phyloP scores from a whole-genome alignment of 306 rosid species.

The Glycine soja region DNA sequence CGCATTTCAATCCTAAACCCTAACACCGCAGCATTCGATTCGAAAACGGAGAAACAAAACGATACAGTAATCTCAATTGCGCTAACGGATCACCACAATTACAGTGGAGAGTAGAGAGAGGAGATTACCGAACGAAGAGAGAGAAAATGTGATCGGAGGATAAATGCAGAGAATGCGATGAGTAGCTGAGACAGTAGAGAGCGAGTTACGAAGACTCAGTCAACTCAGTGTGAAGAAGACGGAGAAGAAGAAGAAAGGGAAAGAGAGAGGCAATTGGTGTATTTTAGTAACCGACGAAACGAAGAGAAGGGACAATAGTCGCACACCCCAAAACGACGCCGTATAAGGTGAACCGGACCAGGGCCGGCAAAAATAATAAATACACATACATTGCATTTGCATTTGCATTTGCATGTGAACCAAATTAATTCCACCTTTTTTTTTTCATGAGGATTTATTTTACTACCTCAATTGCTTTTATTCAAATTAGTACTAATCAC shows the following conservation, averaged over 20 bases:
- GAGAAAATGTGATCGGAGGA: conserved; percentile 11
- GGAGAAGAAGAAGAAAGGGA: conserved; percentile 10
- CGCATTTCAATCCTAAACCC: conserved; percentile 28
- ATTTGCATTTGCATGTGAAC: conserved; percentile 52
- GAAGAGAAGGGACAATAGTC: conserved; percentile 38
- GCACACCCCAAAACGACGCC: conserved; percentile 49
- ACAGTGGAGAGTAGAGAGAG: conserved; percentile 16
- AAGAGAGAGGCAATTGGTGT: conserved; percentile 18
- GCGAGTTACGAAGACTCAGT: conserved; percentile 49
- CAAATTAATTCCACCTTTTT: conserved; percentile 45
- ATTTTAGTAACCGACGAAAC: conserved; percentile 58
- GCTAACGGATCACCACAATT: conserved; percentile 39
- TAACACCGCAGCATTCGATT: not conserved
- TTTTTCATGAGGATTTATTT: not conserved
- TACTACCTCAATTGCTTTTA: conserved; percentile 35
- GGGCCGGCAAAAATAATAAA: conserved; percentile 71
- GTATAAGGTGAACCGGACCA: conserved; percentile 43
- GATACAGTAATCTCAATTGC: not conserved
- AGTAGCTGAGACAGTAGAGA: conserved; percentile 37
- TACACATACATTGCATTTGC: not conserved
- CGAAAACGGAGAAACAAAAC: not conserved
- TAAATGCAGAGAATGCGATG: conserved; percentile 43
- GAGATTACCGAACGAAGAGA: conserved; percentile 44
- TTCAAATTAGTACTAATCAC: conserved; percentile 5
- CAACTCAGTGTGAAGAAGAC: conserved; percentile 50